phyloP scores from a whole-genome alignment of 192 early-diverging fungal species.

The Lobosporangium transversale region DNA sequence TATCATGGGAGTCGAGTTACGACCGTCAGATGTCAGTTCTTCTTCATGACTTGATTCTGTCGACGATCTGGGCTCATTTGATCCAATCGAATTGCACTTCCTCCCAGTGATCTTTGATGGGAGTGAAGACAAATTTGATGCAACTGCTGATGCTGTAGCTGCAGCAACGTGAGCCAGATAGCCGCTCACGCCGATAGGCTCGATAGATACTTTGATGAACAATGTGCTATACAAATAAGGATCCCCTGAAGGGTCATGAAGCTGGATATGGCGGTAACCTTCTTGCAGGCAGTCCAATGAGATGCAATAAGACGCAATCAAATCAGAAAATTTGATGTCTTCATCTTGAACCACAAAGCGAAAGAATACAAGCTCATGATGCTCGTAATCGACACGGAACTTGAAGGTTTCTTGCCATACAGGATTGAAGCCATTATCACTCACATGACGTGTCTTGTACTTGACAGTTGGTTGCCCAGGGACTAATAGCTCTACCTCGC shows the following conservation, averaged over 20 bases:
- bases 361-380: conserved; percentile 54
- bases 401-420: conserved; percentile 50
- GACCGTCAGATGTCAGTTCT: background rate
- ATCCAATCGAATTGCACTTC: background rate
- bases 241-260: conserved; percentile 71
- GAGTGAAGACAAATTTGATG: background rate
- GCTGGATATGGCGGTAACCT: conserved; percentile 76
- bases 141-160: background rate
- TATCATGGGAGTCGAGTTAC: background rate
- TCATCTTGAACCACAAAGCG: conserved; percentile 55
- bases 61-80: conserved; percentile 8
- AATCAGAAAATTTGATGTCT: conserved; percentile 52
- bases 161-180: background rate
- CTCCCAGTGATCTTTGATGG: background rate
- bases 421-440: conserved; percentile 65
- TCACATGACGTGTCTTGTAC: conserved; percentile 62
- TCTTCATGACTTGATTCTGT: conserved; percentile 14
- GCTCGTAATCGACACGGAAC: conserved; percentile 55
- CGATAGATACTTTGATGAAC: conserved; percentile 57
- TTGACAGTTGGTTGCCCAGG: conserved; percentile 55
- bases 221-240: conserved; percentile 71
- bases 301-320: conserved; percentile 57
- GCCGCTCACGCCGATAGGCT: conserved; percentile 5
- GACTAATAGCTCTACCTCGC: conserved; percentile 67
- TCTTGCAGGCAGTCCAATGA: conserved; percentile 54